Evolutionary conservation across 495 filamentous ascomycete genomes (phyloP), one percentile per base, ranked within the genome.

Genomic region (Aspergillus sclerotiicarbonarius): DNA sequence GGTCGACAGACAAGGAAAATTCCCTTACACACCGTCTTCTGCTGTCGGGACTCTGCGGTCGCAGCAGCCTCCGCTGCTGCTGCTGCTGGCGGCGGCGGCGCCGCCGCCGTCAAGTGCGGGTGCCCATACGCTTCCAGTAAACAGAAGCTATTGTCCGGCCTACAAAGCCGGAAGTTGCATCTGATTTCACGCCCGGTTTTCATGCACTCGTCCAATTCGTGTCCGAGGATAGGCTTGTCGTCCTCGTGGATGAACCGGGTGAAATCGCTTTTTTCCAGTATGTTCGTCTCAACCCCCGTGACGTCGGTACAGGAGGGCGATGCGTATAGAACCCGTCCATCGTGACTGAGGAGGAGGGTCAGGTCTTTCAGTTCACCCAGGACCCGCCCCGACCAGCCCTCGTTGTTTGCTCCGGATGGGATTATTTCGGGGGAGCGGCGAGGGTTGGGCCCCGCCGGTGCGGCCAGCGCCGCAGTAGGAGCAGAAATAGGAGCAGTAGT

Each of bases 1-100:
- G 91, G 94, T 19, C 94, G 82, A 21, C 91, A 86, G 84, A 96
- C 90, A 77, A 98, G 89, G 71, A 98, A 96, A 66, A 96, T 88
- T 16, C 93, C 92, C 59, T 88, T 84, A 72, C 93, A 96, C 61
- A 86, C 8, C 20, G 25, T 3, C 31, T 16, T 4, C n/a, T 16
- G 6, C 47, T 30, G 32, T 47, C 18, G 32, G 87, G 4, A 85
- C 82, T 16, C 21, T 48, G 12, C 41, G 10, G 32, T 55, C n/a
- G 25, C 57, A 37, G 5, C 29, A 39, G 19, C 56, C 59, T 1
- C 54, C 62, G 15, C 45, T 25, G 10, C 46, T 20, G 46, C 20
- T 25, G 46, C 9, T 12, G 35, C n/a, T 44, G 16, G n/a, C 39
- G 20, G 29, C 54, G 54, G 3, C 18, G 41, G 31, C 54, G 30